Base-by-base conservation (phyloP, 768 basidiomycete species). In the Grammothele lineata region DNA sequence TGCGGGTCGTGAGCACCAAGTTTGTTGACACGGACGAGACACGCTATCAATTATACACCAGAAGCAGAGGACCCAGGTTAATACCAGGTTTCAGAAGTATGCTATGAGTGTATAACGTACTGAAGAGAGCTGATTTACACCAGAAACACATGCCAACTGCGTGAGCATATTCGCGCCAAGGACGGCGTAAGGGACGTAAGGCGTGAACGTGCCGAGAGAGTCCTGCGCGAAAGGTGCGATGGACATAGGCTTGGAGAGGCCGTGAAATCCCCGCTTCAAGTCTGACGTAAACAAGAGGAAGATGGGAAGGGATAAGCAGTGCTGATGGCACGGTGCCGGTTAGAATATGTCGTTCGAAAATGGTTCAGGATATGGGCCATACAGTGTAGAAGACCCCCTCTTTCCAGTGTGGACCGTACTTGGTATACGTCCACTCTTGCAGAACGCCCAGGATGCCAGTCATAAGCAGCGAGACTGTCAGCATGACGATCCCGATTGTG, bases 381-480 rank as follows among this genome's bases (percentile, higher is more conserved):
- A 91, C 89, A 25, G 83, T 87, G 62, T 92, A 93, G 59, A 93
- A 92, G 3, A 92, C 73, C 3, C 82, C 83, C 64, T 92, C 91
- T 56, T 76, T 79, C 91, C 91, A 93, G 53, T 75, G 80, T 0
- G 83, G 83, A 0, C 89, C 89, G 54, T 88, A 88, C 36, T 66
- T 72, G 44, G 64, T 71, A 62, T 87, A 93, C 7, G 87, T 90
- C 44, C 70, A 70, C 61, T 92, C 88, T 71, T 92, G 89, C 30
- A 87, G 67, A 21, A 86, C 60, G 2, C 91, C 91, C 35, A 88
- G 72, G 5, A 79, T 62, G 0, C 81, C 85, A 0, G 83, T 82
- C 43, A 87, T 72, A 38, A 90, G 62, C 34, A 89, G 69, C 0
- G 87, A 87, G 3, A 74, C 51, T 11, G 78, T 65, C 32, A 92